Base-by-base conservation (phyloP, 1,284 basidiomycete genomes). In the Ceraceosorus bombacis region DNA sequence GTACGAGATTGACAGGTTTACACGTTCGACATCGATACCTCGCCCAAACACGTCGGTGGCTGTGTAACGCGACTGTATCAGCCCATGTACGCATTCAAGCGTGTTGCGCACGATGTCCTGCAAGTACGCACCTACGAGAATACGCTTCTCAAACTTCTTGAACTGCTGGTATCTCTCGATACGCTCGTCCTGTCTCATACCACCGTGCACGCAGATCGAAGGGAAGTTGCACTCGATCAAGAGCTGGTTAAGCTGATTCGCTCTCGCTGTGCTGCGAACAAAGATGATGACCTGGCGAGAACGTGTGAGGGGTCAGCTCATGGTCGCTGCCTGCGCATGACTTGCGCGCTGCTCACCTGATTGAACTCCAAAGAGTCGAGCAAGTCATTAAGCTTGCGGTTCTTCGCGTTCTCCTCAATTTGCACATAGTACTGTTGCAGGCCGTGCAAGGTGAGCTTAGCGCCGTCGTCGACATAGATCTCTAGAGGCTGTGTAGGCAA, bases 401-500 rank as follows among this genome's bases (percentile, higher is more conserved):
- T 98, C 83, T 99, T 99, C 63, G 85, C 86, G 49, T 84, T 84
- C 81, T 99, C 95, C 71, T 96, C 93, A 4, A 77, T 65, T 12
- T 67, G 71, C 69, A 98, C 90, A 78, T 92, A 99, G 80, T 98
- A 93, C 81, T 99, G 95, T 80, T 98, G 95, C 5, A 99, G 83
- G 71, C 95, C 95, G 80, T 99, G 95, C 40, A 99, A 84, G 1
- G 95, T 99, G 62, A 99, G 81, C 81, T 99, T 99, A 61, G 95
- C 95, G 82, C 98, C 95, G 78, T 99, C 95, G 76, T 99, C 95
- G 60, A 99, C 93, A 79, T 98, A 98, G 69, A 99, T 98, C 81
- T 99, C 95, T 54, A 99, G 85, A 17, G 95, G 95, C 94, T 97
- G 74, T 27, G 17, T 15, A 17, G 17, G 10, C 41, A 50, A 51